Evolutionary conservation across 179 eudicot genomes (phyloP).

Genomic region (Corrigiola litoralis): DNA sequence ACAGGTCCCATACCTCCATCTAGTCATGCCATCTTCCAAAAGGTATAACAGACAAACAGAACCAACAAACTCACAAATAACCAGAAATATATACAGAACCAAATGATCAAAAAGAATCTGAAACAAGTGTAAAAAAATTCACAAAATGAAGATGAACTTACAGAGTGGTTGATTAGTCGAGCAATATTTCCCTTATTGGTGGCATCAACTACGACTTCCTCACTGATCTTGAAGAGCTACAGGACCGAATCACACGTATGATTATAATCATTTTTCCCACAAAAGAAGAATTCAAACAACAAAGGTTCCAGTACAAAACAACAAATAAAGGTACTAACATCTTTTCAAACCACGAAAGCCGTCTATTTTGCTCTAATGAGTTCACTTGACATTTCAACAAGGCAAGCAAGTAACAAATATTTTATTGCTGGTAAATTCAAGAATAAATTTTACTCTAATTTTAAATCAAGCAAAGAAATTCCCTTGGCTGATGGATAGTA

Average conservation of each 20-base stretch:
- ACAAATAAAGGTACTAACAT: background rate
- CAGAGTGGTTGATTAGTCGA: constrained; percentile 88
- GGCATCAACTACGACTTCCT: constrained; percentile 83
- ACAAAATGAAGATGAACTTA: constrained; percentile 39
- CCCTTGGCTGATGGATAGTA: no score
- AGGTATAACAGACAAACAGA: no score
- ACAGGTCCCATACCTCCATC: no score
- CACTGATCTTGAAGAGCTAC: constrained; percentile 90
- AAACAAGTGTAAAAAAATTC: no score
- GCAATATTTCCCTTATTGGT: constrained; percentile 86
- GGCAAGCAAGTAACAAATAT: background rate
- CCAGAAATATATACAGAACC: background rate
- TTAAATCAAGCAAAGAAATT: no score
- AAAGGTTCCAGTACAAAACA: background rate
- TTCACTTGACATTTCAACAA: background rate
- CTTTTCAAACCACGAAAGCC: background rate
- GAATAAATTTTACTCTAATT: no score
- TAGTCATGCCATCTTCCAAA: no score
- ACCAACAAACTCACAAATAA: no score
- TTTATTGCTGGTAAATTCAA: no score
- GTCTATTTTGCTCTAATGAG: background rate
- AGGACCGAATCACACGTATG: constrained; percentile 2
- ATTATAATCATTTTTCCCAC: background rate
- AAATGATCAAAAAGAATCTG: background rate
- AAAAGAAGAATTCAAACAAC: background rate